These are phyloP conservation scores for Thraustochytrium sp. DNA, from an alignment of 352 stramenopile genomes.

Conservation along the genomic window DNA sequence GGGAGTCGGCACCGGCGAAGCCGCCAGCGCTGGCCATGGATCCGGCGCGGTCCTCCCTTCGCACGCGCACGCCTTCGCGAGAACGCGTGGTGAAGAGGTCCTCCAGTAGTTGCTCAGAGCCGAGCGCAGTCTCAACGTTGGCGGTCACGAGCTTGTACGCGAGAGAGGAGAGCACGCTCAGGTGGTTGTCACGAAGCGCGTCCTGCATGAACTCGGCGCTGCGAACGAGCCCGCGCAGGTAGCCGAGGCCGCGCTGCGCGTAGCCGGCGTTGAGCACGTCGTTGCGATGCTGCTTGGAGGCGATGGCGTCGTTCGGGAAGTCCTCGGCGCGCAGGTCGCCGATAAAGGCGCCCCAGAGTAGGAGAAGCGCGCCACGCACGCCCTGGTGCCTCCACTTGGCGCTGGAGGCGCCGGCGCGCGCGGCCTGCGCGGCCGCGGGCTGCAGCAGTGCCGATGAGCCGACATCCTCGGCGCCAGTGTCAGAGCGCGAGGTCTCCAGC, in stretches of 20 bases:
- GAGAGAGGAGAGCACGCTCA: not conserved
- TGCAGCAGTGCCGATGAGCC: no score
- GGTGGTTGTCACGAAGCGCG: not conserved
- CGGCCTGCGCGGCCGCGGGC: not conserved
- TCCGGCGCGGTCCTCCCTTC: not conserved
- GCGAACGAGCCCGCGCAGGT: conserved; percentile 1
- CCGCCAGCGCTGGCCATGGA: not conserved
- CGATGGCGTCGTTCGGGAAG: not conserved
- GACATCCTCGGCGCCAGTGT: not conserved
- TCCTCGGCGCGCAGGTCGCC: not conserved
- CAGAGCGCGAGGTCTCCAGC: not conserved
- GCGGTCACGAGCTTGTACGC: not conserved
- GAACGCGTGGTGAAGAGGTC: not conserved
- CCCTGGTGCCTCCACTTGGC: conserved; percentile 4
- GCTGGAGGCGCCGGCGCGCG: not conserved
- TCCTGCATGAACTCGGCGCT: not conserved
- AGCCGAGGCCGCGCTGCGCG: conserved; percentile 1
- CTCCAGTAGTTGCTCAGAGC: not conserved
- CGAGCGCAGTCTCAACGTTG: not conserved
- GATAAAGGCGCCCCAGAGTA: conserved; percentile 17
- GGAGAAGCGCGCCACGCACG: not conserved
- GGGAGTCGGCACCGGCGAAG: not conserved
- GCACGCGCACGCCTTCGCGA: not conserved
- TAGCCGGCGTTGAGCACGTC: not conserved
- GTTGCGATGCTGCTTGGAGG: not conserved